phyloP scores from a whole-genome alignment of 495 filamentous ascomycete species.

The Aspergillus sclerotioniger region DNA sequence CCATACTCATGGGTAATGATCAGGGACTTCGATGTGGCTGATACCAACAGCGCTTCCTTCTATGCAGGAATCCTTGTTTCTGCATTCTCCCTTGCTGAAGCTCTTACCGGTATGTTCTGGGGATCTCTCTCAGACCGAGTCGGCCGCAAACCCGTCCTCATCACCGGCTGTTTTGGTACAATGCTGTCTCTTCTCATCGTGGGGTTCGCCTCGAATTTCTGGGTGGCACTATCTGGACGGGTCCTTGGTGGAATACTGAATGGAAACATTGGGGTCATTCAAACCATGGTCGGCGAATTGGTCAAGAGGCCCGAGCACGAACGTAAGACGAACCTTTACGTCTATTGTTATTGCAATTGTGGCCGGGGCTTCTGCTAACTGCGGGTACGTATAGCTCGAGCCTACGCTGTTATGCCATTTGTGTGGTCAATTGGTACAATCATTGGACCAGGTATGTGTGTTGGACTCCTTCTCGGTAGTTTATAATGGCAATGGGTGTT shows the following conservation, averaged over 20 bases:
- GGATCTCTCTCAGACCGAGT: constrained; percentile 76
- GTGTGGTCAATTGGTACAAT: constrained; percentile 86
- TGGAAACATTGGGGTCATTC: constrained; percentile 85
- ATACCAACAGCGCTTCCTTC: constrained; percentile 70
- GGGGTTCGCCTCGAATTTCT: constrained; percentile 77
- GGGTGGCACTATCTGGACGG: constrained; percentile 71
- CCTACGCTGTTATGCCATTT: constrained; percentile 84
- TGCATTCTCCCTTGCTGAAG: constrained; percentile 77
- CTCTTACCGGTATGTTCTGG: constrained; percentile 82
- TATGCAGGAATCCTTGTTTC: constrained; percentile 84
- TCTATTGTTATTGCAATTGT: neutral
- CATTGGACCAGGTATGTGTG: constrained; percentile 60
- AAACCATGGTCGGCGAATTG: constrained; percentile 88
- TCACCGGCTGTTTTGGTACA: constrained; percentile 77
- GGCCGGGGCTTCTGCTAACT: constrained; percentile 13
- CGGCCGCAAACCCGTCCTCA: constrained; percentile 79
- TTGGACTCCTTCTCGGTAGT: neutral
- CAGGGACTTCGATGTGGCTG: constrained; percentile 67
- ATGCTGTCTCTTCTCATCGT: constrained; percentile 77
- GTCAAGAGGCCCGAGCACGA: constrained; percentile 78
- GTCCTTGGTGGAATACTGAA: constrained; percentile 79
- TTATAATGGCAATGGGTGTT: constrained; percentile 8
- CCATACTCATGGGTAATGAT: constrained; percentile 86
- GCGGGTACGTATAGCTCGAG: constrained; percentile 52
- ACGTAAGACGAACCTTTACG: constrained; percentile 52